Conservation (phyloP, 2,329 filamentous ascomycete species). For the Diaporthe longicolla region DNA sequence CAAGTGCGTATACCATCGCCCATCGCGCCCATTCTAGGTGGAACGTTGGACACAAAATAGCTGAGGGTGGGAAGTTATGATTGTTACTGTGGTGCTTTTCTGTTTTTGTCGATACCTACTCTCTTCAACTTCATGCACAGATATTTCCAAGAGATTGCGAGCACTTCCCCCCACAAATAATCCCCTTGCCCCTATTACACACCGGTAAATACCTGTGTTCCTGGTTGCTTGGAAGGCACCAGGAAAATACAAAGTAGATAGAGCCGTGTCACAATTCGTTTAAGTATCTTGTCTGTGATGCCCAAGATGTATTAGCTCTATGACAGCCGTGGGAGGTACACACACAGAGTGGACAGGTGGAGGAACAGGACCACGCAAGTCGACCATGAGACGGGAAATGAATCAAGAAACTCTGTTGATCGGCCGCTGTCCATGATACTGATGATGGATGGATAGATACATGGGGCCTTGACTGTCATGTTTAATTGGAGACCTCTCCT, state of each 20-base stretch:
- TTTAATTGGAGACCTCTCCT: neutral
- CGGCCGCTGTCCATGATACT: no score
- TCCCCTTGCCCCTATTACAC: neutral
- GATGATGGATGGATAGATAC: neutral
- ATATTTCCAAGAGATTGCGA: neutral
- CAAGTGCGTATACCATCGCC: neutral
- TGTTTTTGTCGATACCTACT: conserved; percentile 37
- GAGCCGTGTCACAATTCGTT: neutral
- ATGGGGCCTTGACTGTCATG: neutral
- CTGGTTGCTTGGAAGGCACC: neutral
- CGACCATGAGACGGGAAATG: neutral
- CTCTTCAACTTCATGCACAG: conserved; percentile 31
- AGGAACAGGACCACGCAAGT: neutral
- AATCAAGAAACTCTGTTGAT: neutral
- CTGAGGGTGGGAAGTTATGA: neutral
- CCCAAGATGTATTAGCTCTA: no score
- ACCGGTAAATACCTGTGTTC: conserved; percentile 11
- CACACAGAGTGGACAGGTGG: neutral
- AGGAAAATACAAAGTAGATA: conserved; percentile 32
- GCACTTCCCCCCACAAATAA: neutral
- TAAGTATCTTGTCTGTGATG: neutral
- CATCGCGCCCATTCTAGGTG: neutral
- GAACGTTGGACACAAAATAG: neutral
- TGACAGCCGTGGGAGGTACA: neutral
- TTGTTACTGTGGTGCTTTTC: conserved; percentile 15